Percentiles rank a stretch among this genome's conserved stretches.
Conservation (phyloP, 2,329 filamentous ascomycete genomes). For the Furcasterigmium furcatum region DNA sequence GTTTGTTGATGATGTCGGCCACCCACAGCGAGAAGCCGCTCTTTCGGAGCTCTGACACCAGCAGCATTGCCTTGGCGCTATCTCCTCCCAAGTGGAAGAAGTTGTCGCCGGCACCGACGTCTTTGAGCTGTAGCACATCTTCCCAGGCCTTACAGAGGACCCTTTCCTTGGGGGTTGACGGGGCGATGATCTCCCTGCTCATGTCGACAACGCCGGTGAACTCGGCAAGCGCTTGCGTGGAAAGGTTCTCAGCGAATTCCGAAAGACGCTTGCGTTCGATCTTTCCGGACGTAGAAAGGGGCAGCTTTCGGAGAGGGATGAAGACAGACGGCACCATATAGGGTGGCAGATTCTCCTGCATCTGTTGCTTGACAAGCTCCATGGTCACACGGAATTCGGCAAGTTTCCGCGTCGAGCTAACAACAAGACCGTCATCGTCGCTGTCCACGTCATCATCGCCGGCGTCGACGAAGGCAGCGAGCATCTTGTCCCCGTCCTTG, state of each 20-base stretch:
- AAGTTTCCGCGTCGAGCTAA: not conserved
- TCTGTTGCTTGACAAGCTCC: not conserved
- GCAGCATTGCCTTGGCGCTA: slow-evolving; percentile 7
- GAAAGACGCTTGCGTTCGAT: slow-evolving; percentile 10
- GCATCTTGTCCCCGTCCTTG: not conserved
- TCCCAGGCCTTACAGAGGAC: slow-evolving; percentile 24
- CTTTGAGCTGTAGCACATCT: slow-evolving; percentile 29
- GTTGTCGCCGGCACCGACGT: slow-evolving; percentile 49
- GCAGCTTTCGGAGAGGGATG: slow-evolving; percentile 10
- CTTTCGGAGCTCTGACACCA: not conserved
- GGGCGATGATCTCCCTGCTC: not conserved
- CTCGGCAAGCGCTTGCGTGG: not conserved
- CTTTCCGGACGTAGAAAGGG: slow-evolving; percentile 14
- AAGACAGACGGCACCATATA: slow-evolving; percentile 18
- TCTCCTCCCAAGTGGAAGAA: slow-evolving; percentile 62
- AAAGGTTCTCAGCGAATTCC: not conserved
- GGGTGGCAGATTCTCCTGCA: slow-evolving; percentile 8
- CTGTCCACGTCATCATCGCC: not conserved
- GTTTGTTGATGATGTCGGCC: slow-evolving; percentile 11
- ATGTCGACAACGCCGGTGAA: not conserved
- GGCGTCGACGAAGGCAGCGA: slow-evolving; percentile 5
- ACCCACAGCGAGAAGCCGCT: slow-evolving; percentile 7
- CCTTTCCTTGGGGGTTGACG: slow-evolving; percentile 1
- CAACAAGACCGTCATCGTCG: not conserved
- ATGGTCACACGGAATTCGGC: not conserved